Percentiles rank a stretch among this genome's conserved stretches.
These are phyloP conservation scores for Pelargonium exstipulatum DNA, from an alignment of 441 rosid species.

Conservation along the genomic window DNA sequence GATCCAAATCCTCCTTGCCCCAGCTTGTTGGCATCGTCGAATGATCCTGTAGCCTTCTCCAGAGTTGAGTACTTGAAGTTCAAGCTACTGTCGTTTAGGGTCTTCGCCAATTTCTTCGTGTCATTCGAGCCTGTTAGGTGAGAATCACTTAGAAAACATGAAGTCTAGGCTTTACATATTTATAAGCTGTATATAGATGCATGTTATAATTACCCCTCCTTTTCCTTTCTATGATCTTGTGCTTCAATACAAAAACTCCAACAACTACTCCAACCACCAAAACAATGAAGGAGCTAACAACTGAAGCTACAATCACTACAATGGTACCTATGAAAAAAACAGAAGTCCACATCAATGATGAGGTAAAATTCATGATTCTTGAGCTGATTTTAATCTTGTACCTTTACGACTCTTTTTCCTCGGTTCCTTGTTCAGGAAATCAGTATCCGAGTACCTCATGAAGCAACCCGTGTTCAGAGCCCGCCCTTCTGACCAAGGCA, in stretches of 20 bases:
- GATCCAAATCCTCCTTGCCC: slow-evolving; percentile 98
- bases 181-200: no score
- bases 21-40: slow-evolving; percentile 60
- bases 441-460: slow-evolving; percentile 63
- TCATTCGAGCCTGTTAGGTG: slow-evolving; percentile 52
- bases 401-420: slow-evolving; percentile 53
- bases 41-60: slow-evolving; percentile 80
- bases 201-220: slow-evolving; percentile 38
- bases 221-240: slow-evolving; percentile 44
- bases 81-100: slow-evolving; percentile 67
- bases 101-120: slow-evolving; percentile 57
- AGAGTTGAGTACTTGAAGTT: slow-evolving; percentile 85
- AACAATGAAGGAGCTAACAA: slow-evolving; percentile 42
- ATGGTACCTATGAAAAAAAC: slow-evolving; percentile 34
- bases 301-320: slow-evolving; percentile 41
- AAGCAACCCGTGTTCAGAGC: slow-evolving; percentile 81
- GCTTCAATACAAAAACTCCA: slow-evolving; percentile 46
- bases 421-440: slow-evolving; percentile 61
- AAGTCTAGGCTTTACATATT: no score
- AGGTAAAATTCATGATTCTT: slow-evolving; percentile 10
- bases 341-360: not conserved
- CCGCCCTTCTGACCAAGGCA: slow-evolving; percentile 86
- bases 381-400: slow-evolving; percentile 20
- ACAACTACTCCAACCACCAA: slow-evolving; percentile 35
- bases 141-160: not conserved